These are phyloP conservation scores for Nissolia schottii DNA, from an alignment of 306 rosid genomes.

Conservation along the genomic window DNA sequence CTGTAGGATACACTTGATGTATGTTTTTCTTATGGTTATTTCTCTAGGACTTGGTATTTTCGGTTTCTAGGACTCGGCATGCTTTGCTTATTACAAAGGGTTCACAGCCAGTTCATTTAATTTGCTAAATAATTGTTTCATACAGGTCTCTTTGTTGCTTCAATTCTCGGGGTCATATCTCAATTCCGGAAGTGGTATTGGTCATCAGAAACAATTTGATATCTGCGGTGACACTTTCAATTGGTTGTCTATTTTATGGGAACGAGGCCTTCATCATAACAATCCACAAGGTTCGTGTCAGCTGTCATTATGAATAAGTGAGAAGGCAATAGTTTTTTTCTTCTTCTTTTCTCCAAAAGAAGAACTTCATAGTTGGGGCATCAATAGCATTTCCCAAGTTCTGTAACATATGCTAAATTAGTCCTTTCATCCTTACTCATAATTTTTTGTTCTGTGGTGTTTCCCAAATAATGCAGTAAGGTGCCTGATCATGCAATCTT, in stretches of 20 bases:
- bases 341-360: too few species aligned
- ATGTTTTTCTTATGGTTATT: neutral
- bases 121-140: slow-evolving; percentile 18
- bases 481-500: slow-evolving; percentile 90
- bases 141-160: slow-evolving; percentile 77
- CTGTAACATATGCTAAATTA: neutral
- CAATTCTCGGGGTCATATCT: slow-evolving; percentile 46
- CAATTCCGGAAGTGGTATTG: slow-evolving; percentile 27
- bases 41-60: slow-evolving; percentile 10
- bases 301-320: slow-evolving; percentile 21
- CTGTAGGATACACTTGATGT: neutral
- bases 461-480: slow-evolving; percentile 67
- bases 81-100: neutral
- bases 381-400: neutral
- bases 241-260: slow-evolving; percentile 94
- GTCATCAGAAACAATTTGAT: slow-evolving; percentile 44
- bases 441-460: slow-evolving; percentile 8
- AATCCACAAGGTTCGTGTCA: slow-evolving; percentile 76
- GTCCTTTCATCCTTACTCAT: slow-evolving; percentile 18
- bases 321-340: neutral
- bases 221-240: slow-evolving; percentile 43
- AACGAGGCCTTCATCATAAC: slow-evolving; percentile 79
- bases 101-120: slow-evolving; percentile 9
- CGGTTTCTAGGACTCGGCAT: neutral
- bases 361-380: slow-evolving; percentile 9